These are phyloP conservation scores for Dipteronia dyeriana DNA, from an alignment of 345 rosid genomes.

Conservation along the genomic window DNA sequence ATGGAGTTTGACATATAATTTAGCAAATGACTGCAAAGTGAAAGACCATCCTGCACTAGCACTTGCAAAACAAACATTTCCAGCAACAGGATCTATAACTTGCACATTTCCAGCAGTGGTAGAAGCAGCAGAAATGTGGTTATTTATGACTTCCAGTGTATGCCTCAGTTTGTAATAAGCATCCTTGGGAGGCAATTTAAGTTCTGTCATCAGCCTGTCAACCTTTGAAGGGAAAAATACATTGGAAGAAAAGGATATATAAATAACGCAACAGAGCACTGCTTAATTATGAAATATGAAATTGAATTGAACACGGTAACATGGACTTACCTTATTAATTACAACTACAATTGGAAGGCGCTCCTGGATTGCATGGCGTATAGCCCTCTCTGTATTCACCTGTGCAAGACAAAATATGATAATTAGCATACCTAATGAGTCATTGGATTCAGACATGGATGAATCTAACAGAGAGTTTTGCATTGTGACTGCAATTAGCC, in stretches of 20 bases:
- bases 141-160: conserved; percentile 89
- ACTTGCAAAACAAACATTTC: conserved; percentile 97
- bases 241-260: conserved; percentile 11
- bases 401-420: conserved; percentile 27
- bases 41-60: conserved; percentile 96
- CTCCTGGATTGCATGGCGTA: conserved; percentile 95
- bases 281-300: not conserved
- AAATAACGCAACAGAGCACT: conserved; percentile 5
- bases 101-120: conserved; percentile 89
- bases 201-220: conserved; percentile 94
- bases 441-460: not conserved
- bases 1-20: conserved; percentile 84
- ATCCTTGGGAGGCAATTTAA: conserved; percentile 96
- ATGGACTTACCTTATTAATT: conserved; percentile 70
- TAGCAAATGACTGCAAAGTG: conserved; percentile 96
- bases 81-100: conserved; percentile 82
- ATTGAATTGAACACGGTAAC: conserved; percentile 2
- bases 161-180: conserved; percentile 96
- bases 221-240: conserved; percentile 50
- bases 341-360: conserved; percentile 93
- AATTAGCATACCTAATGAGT: conserved; percentile 15
- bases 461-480: not conserved
- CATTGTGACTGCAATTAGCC: not conserved
- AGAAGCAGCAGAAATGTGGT: conserved; percentile 84
- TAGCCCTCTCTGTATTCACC: conserved; percentile 98